Percentiles rank a stretch among this genome's conserved stretches.
Conservation (phyloP, 441 rosid genomes). For the Populus hybrid region DNA sequence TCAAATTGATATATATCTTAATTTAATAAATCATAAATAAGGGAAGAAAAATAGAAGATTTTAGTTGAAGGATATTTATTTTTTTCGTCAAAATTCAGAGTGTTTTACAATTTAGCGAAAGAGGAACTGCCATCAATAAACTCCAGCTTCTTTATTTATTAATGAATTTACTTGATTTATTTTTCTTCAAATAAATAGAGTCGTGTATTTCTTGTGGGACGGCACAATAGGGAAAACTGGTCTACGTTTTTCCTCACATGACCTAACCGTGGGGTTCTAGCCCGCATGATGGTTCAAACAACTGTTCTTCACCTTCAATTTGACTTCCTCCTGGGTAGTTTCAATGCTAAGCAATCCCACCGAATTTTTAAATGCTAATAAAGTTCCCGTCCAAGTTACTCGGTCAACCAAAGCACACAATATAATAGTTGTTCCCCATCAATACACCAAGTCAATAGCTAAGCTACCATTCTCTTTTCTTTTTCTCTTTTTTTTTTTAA, state of each 20-base stretch:
- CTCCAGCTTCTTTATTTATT: neutral
- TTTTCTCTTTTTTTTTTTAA: neutral
- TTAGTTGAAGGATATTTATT: too few relatives aligned
- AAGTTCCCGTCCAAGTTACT: neutral
- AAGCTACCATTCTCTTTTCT: neutral
- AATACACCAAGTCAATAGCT: neutral
- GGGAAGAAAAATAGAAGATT: too few relatives aligned
- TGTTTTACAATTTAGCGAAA: too few relatives aligned
- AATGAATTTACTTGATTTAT: neutral
- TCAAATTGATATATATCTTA: too few relatives aligned
- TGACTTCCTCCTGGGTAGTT: neutral
- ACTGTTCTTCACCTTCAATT: slow-evolving; percentile 1
- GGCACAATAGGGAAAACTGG: neutral
- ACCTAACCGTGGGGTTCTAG: neutral
- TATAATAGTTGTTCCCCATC: neutral
- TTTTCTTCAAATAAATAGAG: neutral
- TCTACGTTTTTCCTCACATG: neutral
- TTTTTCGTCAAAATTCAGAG: too few relatives aligned
- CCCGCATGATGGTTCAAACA: neutral
- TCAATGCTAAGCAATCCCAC: neutral
- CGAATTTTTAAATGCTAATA: neutral
- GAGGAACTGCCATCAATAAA: neutral
- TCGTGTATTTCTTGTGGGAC: neutral
- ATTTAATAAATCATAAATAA: too few relatives aligned
- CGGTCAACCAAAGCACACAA: neutral